A percentile compares a stretch with the other conserved stretches of the same genome.
Evolutionary conservation across 1,284 basidiomycete species (phyloP).

Genomic region (Marasmius fiardii): DNA sequence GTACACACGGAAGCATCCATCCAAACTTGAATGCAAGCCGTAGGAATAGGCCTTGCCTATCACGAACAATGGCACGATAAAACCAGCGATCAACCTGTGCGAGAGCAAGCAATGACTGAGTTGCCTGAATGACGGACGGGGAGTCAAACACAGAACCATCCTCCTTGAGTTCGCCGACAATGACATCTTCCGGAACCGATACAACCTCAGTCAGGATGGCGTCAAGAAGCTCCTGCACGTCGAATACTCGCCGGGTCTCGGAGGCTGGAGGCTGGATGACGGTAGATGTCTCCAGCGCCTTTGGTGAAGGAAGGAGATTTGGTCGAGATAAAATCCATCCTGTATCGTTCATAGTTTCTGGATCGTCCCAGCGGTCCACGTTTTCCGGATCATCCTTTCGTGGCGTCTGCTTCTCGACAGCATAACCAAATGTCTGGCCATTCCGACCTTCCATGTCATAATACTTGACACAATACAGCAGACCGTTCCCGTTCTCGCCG

Average conservation of each 20-base stretch:
- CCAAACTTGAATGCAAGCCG: conserved; percentile 10
- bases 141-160: background rate
- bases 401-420: conserved; percentile 4
- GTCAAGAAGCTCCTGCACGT: conserved; percentile 12
- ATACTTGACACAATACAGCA: conserved; percentile 12
- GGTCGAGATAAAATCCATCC: conserved; percentile 12
- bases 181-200: background rate
- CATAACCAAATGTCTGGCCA: conserved; percentile 12
- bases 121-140: conserved; percentile 6
- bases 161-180: conserved; percentile 5
- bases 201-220: conserved; percentile 9
- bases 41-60: conserved; percentile 12
- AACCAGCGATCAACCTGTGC: conserved; percentile 10
- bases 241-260: conserved; percentile 6
- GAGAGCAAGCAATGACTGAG: conserved; percentile 9
- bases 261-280: background rate
- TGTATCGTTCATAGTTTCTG: conserved; percentile 14
- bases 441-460: conserved; percentile 13
- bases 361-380: conserved; percentile 12
- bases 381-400: conserved; percentile 8
- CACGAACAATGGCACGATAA: conserved; percentile 2
- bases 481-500: conserved; percentile 3
- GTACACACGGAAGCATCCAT: conserved; percentile 15
- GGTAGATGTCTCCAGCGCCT: background rate
- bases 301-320: background rate